A percentile compares a stretch with the other conserved stretches of the same genome.
Evolutionary conservation across 495 filamentous ascomycete genomes (phyloP).

Genomic region (Neurospora sp.): DNA sequence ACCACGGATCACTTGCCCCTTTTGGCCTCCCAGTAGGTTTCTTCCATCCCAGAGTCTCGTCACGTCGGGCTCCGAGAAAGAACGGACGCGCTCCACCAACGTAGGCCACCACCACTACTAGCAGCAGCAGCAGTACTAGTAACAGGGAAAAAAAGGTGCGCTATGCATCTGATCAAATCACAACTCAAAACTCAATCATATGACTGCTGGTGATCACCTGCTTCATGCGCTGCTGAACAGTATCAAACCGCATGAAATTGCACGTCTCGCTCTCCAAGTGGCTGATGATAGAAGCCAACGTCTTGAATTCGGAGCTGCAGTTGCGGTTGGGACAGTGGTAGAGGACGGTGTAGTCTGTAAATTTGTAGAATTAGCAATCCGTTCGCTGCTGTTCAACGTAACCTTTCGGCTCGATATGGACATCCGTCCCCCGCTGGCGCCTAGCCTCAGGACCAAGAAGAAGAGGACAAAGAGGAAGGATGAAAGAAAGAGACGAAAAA

Average conservation of each 20-base stretch:
- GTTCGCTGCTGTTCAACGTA: background rate
- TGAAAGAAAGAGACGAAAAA: background rate
- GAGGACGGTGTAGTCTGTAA: constrained; percentile 31
- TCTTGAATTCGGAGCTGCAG: constrained; percentile 37
- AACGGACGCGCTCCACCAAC: background rate
- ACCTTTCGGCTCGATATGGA: background rate
- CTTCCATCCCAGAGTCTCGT: no score
- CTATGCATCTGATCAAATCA: background rate
- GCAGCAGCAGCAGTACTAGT: background rate
- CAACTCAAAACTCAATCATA: constrained; percentile 3
- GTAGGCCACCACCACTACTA: background rate
- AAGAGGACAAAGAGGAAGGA: background rate
- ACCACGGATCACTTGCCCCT: background rate
- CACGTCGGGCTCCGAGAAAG: background rate
- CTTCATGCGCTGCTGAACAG: constrained; percentile 24
- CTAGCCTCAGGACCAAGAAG: background rate
- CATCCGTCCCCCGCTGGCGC: background rate
- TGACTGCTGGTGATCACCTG: constrained; percentile 10
- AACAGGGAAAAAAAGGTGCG: background rate
- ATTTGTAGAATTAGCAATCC: background rate
- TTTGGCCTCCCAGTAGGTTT: background rate
- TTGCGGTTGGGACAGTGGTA: constrained; percentile 43
- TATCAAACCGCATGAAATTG: constrained; percentile 36
- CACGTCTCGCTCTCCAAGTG: constrained; percentile 49
- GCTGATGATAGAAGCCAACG: constrained; percentile 40